phyloP scores from a whole-genome alignment of 345 rosid species.

The Salix dunnii region DNA sequence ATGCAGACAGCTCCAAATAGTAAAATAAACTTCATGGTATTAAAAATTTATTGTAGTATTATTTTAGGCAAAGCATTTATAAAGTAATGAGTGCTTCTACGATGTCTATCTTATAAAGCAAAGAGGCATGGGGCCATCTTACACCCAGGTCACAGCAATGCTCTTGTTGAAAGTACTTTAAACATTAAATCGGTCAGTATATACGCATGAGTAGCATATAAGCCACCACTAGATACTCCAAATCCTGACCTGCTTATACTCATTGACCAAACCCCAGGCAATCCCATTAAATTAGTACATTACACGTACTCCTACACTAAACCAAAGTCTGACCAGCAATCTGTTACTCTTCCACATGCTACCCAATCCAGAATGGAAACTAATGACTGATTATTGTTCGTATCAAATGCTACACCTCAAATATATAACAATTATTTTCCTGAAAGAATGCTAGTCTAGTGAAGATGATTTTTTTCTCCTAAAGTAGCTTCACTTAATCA shows the following conservation, averaged over 20 bases:
- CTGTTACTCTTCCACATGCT: background rate
- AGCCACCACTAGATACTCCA: background rate
- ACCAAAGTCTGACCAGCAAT: background rate
- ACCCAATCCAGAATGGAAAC: background rate
- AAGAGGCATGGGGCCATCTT: background rate
- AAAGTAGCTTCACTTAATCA: no score
- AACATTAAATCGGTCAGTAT: background rate
- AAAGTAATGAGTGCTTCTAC: background rate
- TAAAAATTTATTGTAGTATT: no score
- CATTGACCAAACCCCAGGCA: background rate
- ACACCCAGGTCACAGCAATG: background rate
- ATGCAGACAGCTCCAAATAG: background rate
- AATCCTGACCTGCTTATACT: background rate
- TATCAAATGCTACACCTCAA: background rate
- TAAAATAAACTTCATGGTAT: background rate
- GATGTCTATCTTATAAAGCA: background rate
- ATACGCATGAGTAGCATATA: background rate
- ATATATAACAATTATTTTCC: background rate
- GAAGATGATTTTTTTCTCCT: background rate
- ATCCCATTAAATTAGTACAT: background rate
- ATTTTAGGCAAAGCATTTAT: background rate
- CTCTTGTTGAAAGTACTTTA: background rate
- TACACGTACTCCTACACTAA: background rate
- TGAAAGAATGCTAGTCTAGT: background rate
- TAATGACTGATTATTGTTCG: background rate